Evolutionary conservation across 2,329 filamentous ascomycete species (phyloP).

Genomic region (Shiraia bambusicola): DNA sequence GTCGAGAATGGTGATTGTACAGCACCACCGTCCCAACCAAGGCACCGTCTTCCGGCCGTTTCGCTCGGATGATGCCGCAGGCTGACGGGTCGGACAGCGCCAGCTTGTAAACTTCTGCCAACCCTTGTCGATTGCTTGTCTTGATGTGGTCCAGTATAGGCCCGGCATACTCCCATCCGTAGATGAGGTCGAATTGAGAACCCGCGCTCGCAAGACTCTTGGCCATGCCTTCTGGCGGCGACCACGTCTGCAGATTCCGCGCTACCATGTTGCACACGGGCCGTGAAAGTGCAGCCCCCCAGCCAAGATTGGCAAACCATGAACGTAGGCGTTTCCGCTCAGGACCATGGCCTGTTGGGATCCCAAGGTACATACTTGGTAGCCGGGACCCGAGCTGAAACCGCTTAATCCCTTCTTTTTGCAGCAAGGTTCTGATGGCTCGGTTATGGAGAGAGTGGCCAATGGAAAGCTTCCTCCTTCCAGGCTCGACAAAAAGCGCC

Average conservation of each 20-base stretch:
- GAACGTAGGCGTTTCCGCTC: constrained; percentile 64
- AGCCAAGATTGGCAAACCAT: constrained; percentile 90
- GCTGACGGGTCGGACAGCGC: constrained; percentile 70
- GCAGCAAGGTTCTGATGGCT: constrained; percentile 73
- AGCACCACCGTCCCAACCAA: constrained; percentile 79
- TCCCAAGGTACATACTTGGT: constrained; percentile 82
- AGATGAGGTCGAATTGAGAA: constrained; percentile 79
- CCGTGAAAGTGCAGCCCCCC: constrained; percentile 70
- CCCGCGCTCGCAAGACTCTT: constrained; percentile 71
- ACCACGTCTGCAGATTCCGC: constrained; percentile 70
- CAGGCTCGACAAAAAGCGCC: constrained; percentile 85
- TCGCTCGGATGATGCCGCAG: constrained; percentile 82
- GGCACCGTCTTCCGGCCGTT: constrained; percentile 65
- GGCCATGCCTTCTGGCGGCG: constrained; percentile 72
- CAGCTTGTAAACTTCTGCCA: constrained; percentile 76
- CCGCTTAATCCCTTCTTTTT: constrained; percentile 71
- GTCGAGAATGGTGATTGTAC: constrained; percentile 67
- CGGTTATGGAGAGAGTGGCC: constrained; percentile 86
- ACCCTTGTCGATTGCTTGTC: constrained; percentile 71
- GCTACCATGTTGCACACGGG: constrained; percentile 73
- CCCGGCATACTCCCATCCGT: constrained; percentile 74
- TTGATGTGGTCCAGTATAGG: constrained; percentile 74
- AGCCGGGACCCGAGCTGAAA: constrained; percentile 80
- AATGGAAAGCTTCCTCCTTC: constrained; percentile 83
- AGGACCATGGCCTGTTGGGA: constrained; percentile 66